Percentiles rank a stretch among this genome's conserved stretches.
Conservation (phyloP, 352 stramenopile species). For the Globisporangium alternatum region DNA sequence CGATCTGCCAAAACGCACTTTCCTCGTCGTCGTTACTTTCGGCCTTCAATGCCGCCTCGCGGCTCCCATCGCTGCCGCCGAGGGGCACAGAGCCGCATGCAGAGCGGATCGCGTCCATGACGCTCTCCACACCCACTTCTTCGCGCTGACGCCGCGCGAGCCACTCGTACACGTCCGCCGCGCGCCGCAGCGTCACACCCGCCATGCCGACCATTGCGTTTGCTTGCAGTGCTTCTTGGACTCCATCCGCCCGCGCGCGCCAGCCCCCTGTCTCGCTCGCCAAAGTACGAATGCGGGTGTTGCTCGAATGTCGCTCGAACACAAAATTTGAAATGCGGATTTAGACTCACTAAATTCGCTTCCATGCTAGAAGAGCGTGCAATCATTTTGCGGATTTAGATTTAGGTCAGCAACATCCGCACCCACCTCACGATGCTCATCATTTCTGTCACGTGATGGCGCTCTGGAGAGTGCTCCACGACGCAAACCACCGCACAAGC, state of each 20-base stretch:
- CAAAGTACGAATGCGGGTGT: neutral
- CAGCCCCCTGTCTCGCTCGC: neutral
- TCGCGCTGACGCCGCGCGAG: conserved; percentile 34
- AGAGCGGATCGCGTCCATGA: conserved; percentile 43
- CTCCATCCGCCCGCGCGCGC: neutral
- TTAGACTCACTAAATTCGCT: too few relatives aligned
- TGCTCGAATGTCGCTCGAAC: too few relatives aligned
- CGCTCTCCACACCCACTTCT: conserved; percentile 27
- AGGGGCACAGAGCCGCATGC: conserved; percentile 51
- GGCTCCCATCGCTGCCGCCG: conserved; percentile 26
- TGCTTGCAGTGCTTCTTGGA: conserved; percentile 2
- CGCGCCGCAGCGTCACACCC: conserved; percentile 7
- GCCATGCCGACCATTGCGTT: conserved; percentile 19
- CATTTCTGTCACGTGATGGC: too few relatives aligned
- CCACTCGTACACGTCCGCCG: conserved; percentile 31
- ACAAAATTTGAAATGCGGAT: too few relatives aligned
- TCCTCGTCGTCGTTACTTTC: conserved; percentile 13
- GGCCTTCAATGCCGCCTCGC: neutral
- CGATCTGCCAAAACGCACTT: conserved; percentile 25
- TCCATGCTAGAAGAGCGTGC: too few relatives aligned
- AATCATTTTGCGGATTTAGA: too few relatives aligned
- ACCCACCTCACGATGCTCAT: too few relatives aligned
- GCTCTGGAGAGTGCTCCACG: too few relatives aligned
- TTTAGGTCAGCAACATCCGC: too few relatives aligned
- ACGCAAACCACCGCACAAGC: too few relatives aligned